Conservation (phyloP, 2,329 filamentous ascomycete genomes). For the Zymoseptoria tritici region DNA sequence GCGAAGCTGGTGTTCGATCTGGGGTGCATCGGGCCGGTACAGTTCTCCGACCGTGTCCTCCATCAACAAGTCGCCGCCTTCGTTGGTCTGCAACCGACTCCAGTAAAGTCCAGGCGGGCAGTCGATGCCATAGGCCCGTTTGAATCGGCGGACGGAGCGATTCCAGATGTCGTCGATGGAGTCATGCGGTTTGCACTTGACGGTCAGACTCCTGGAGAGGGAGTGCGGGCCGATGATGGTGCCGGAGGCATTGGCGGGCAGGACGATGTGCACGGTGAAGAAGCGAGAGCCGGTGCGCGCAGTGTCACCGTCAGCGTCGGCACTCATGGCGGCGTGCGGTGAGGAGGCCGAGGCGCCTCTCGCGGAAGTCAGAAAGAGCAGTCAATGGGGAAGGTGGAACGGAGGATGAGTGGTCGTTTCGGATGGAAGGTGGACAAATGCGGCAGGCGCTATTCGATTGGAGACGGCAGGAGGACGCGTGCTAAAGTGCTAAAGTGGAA, state of each 20-base stretch:
- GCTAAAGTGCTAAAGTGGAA: neutral
- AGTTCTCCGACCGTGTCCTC: slow-evolving; percentile 1
- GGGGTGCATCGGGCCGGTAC: neutral
- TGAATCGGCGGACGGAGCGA: neutral
- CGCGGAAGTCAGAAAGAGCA: neutral
- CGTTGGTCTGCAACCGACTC: slow-evolving; percentile 1
- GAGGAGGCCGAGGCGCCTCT: neutral
- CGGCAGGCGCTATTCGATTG: neutral
- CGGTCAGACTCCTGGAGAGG: neutral
- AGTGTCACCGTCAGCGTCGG: neutral
- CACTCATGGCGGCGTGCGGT: neutral
- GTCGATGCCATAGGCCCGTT: neutral
- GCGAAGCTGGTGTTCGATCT: slow-evolving; percentile 1
- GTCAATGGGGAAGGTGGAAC: neutral
- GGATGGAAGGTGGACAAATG: neutral
- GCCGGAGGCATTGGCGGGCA: neutral
- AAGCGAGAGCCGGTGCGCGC: neutral
- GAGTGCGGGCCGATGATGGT: neutral
- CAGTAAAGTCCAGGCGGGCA: slow-evolving; percentile 1
- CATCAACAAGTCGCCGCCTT: slow-evolving; percentile 1
- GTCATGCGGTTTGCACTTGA: neutral
- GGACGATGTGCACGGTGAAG: slow-evolving; percentile 5
- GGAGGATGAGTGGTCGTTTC: neutral
- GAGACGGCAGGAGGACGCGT: neutral
- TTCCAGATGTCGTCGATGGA: slow-evolving; percentile 3